A percentile compares a stretch with the other conserved stretches of the same genome.
Conservation (phyloP, 331 rosid genomes). For the Prunus yedoensis region DNA sequence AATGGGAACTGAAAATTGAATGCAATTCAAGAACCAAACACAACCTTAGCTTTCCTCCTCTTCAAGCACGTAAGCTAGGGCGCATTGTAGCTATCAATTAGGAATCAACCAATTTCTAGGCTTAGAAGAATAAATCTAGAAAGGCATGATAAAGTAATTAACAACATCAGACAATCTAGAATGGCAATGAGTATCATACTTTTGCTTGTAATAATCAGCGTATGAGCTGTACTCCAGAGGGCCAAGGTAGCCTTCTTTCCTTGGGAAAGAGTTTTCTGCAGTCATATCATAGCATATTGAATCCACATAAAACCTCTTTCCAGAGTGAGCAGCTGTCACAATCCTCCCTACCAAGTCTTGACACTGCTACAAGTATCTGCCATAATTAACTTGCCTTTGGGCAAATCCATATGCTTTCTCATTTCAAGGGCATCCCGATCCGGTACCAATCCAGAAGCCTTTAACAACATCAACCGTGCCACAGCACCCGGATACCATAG, state of each 20-base stretch:
- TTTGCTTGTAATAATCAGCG: slow-evolving; percentile 97
- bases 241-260: slow-evolving; percentile 99
- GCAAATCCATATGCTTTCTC: slow-evolving; percentile 38
- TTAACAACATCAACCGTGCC: slow-evolving; percentile 96
- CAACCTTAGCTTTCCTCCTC: slow-evolving; percentile 44
- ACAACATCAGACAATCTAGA: slow-evolving; percentile 14
- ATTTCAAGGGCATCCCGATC: slow-evolving; percentile 46
- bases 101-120: slow-evolving; percentile 21
- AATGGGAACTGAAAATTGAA: not conserved
- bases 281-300: slow-evolving; percentile 86
- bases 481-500: slow-evolving; percentile 98
- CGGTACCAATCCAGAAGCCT: slow-evolving; percentile 93
- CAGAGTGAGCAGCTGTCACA: slow-evolving; percentile 98
- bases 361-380: slow-evolving; percentile 72
- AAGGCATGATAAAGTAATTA: slow-evolving; percentile 17
- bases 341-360: slow-evolving; percentile 83
- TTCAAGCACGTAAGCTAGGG: slow-evolving; percentile 59
- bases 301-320: slow-evolving; percentile 97
- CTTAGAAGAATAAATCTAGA: not conserved
- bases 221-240: slow-evolving; percentile 98
- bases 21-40: slow-evolving; percentile 8
- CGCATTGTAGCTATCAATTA: slow-evolving; percentile 47
- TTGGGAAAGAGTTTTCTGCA: slow-evolving; percentile 92
- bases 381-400: slow-evolving; percentile 72
- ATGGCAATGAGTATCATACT: slow-evolving; percentile 53